Conservation (phyloP, 495 filamentous ascomycete species). For the Delitschia confertaspora region DNA sequence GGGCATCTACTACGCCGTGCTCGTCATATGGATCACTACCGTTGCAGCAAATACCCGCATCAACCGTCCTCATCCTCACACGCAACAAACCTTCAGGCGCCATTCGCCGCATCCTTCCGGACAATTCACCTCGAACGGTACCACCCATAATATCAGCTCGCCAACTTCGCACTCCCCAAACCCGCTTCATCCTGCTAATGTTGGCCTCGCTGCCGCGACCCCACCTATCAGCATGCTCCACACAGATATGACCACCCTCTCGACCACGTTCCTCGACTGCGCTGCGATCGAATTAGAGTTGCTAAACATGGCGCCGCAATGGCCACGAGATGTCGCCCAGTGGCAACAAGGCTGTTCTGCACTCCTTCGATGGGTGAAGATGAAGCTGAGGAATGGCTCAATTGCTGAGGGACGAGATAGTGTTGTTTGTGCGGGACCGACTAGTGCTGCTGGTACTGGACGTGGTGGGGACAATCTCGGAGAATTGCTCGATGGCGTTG, state of each 20-base stretch:
- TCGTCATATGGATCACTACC: constrained; percentile 32
- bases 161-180: constrained; percentile 10
- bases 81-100: constrained; percentile 6
- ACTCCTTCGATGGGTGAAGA: constrained; percentile 25
- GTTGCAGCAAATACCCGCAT: constrained; percentile 21
- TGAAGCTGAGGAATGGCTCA: constrained; percentile 22
- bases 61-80: constrained; percentile 5
- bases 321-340: constrained; percentile 20
- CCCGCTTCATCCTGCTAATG: constrained; percentile 6
- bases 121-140: neutral
- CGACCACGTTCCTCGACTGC: constrained; percentile 14
- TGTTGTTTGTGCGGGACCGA: constrained; percentile 12
- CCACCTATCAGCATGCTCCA: constrained; percentile 19
- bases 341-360: constrained; percentile 26
- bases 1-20: constrained; percentile 30
- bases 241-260: constrained; percentile 15
- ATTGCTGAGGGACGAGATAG: constrained; percentile 16
- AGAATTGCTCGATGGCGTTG: constrained; percentile 22
- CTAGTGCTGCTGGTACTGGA: constrained; percentile 14
- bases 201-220: constrained; percentile 7
- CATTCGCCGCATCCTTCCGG: constrained; percentile 13
- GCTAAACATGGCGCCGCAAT: constrained; percentile 11
- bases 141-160: constrained; percentile 1
- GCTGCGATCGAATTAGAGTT: constrained; percentile 16
- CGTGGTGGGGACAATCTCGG: constrained; percentile 20